A percentile compares a stretch with the other conserved stretches of the same genome.
These are phyloP conservation scores for Solanum bukasovii DNA, from an alignment of 257 asterid species.

Conservation along the genomic window DNA sequence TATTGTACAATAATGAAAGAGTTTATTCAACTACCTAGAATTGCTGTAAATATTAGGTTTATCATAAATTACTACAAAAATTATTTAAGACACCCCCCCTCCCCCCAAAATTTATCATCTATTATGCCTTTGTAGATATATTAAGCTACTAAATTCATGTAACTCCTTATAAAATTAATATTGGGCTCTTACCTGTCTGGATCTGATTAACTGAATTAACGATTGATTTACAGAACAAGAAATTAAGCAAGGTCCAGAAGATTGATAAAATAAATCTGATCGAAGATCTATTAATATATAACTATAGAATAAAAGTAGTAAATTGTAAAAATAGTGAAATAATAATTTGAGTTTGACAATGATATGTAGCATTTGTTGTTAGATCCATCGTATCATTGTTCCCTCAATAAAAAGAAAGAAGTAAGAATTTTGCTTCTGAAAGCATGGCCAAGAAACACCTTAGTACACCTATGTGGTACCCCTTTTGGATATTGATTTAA, in stretches of 20 bases:
- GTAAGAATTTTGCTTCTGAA: background rate
- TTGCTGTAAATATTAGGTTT: background rate
- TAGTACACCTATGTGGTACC: background rate
- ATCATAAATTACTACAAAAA: background rate
- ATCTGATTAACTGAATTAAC: background rate
- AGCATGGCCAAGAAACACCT: background rate
- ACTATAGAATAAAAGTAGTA: background rate
- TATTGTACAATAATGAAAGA: background rate
- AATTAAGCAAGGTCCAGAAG: background rate
- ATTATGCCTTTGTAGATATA: background rate
- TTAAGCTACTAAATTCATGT: background rate
- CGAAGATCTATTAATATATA: background rate
- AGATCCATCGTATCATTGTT: background rate
- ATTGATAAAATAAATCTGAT: background rate
- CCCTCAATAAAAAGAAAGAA: background rate
- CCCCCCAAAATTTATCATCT: background rate
- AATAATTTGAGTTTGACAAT: background rate
- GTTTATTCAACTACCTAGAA: background rate
- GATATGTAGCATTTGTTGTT: background rate
- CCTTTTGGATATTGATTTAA: background rate
- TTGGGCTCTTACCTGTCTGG: background rate
- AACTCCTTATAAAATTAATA: background rate
- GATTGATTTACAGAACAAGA: background rate
- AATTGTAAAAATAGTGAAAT: background rate
- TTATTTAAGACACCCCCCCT: background rate